phyloP scores from a whole-genome alignment of 2,329 filamentous ascomycete species.

The Fusarium decemcellulare region DNA sequence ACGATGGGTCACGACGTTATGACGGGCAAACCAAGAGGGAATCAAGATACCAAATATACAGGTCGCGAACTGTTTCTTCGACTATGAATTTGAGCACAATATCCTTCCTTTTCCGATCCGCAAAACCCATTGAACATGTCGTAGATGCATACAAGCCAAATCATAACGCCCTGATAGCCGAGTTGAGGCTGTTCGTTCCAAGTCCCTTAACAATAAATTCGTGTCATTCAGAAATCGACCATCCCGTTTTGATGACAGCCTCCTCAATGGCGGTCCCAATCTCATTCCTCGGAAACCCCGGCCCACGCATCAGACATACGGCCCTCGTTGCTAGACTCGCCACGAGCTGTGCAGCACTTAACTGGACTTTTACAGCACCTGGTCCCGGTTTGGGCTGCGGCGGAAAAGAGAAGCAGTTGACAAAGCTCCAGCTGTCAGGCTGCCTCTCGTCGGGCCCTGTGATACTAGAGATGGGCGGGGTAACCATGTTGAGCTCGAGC shows the following conservation, averaged over 20 bases:
- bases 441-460: conserved; percentile 23
- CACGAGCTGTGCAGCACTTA: conserved; percentile 37
- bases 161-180: not conserved
- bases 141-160: not conserved
- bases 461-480: conserved; percentile 8
- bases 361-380: conserved; percentile 27
- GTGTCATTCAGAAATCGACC: not conserved
- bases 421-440: conserved; percentile 48
- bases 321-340: conserved; percentile 34
- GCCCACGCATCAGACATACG: conserved; percentile 44
- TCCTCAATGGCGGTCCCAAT: conserved; percentile 46
- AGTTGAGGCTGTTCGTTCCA: not conserved
- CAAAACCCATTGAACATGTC: not conserved
- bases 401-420: conserved; percentile 44
- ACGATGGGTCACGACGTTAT: conserved; percentile 44
- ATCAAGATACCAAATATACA: conserved; percentile 41
- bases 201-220: not conserved
- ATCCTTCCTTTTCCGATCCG: conserved; percentile 15
- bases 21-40: conserved; percentile 29
- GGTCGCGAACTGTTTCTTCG: conserved; percentile 21
- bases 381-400: conserved; percentile 23
- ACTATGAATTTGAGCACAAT: conserved; percentile 10
- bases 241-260: conserved; percentile 30
- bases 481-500: conserved; percentile 39
- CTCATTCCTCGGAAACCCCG: conserved; percentile 44